Conservation (phyloP, 108 stramenopile species). For the Pseudonitzschia multistriata region DNA sequence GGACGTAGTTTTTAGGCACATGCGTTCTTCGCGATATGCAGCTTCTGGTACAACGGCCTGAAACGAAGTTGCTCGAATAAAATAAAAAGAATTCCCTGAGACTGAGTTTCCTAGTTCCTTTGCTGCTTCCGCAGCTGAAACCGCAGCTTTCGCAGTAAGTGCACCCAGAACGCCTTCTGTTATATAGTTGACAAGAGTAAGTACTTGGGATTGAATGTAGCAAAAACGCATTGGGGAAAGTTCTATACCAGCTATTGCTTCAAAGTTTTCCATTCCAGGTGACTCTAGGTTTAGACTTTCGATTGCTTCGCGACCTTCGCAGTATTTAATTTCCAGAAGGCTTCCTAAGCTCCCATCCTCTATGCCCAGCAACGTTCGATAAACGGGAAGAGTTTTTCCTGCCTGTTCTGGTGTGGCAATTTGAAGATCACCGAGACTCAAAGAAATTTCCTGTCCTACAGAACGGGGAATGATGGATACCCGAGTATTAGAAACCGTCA, state of each 20-base stretch:
- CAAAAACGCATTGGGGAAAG: constrained; percentile 81
- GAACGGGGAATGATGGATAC: constrained; percentile 35
- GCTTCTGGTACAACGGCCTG: constrained; percentile 74
- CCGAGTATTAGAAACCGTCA: constrained; percentile 63
- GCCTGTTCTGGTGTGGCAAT: constrained; percentile 40
- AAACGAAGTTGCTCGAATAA: constrained; percentile 65
- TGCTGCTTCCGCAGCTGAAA: constrained; percentile 73
- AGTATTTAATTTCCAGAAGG: constrained; percentile 68
- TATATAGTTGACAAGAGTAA: constrained; percentile 76
- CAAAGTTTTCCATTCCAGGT: constrained; percentile 35
- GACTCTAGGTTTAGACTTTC: constrained; percentile 26
- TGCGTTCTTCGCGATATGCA: constrained; percentile 49
- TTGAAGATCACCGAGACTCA: constrained; percentile 65
- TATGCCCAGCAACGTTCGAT: constrained; percentile 75
- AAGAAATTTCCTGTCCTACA: constrained; percentile 31
- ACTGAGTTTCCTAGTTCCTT: constrained; percentile 63
- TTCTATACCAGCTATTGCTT: constrained; percentile 60
- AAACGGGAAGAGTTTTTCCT: constrained; percentile 39
- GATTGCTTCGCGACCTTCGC: constrained; percentile 52
- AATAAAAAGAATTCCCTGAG: constrained; percentile 55
- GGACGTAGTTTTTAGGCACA: constrained; percentile 51
- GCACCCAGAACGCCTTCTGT: constrained; percentile 84
- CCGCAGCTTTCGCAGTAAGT: constrained; percentile 62
- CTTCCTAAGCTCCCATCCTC: constrained; percentile 57
- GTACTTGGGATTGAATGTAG: constrained; percentile 73